Evolutionary conservation across 2,329 filamentous ascomycete species (phyloP), one percentile per base, ranked within the genome.

Genomic region (Bipolaris oryzae): DNA sequence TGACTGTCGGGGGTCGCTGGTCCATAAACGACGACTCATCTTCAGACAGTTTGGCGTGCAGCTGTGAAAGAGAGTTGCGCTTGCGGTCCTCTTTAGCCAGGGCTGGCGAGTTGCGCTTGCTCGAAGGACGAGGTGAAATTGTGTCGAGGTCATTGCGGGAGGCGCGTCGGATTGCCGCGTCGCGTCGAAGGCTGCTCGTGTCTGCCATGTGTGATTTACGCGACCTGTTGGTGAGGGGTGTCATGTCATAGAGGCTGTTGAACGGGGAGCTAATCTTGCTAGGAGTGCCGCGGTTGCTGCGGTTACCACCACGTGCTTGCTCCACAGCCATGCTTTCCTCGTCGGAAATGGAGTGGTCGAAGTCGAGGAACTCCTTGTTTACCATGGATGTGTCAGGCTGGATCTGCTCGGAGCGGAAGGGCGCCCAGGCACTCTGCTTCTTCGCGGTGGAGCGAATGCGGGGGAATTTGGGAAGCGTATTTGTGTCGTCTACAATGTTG

Each of bases 281-380:
- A 34, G 69, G 77, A 20, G 70, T 77, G 57, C 66, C 70, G 38
- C 70, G 70, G 48, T 72, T 71, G 63, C 72, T 76, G 37, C 74
- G 71, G 58, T 77, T 77, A 20, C 76, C 70, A 31, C 82, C 85
- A 52, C 86, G 79, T 43, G 82, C 84, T 31, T 85, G 70, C 66
- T 88, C 85, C 53, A 88, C 78, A 2, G 84, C 86, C 57, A 82
- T 76, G 49, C 78, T 79, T 47, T 81, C 78, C 38, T 82, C 78
- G 11, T 77, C 74, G 3, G 73, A 72, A 10, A 70, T 53, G 53
- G 76, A 74, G 16, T 81, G 78, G 28, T 76, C 73, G 55, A 78
- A 78, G 58, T 78, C 76, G 31, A 64, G 61, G 44, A 78, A 78
- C 34, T 76, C 67, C 44, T 73, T 76, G 60, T 74, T 72, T 21